Percentiles rank a stretch among this genome's conserved stretches.
Conservation (phyloP, 2,329 filamentous ascomycete species). For the Penicillium hesseltinei region DNA sequence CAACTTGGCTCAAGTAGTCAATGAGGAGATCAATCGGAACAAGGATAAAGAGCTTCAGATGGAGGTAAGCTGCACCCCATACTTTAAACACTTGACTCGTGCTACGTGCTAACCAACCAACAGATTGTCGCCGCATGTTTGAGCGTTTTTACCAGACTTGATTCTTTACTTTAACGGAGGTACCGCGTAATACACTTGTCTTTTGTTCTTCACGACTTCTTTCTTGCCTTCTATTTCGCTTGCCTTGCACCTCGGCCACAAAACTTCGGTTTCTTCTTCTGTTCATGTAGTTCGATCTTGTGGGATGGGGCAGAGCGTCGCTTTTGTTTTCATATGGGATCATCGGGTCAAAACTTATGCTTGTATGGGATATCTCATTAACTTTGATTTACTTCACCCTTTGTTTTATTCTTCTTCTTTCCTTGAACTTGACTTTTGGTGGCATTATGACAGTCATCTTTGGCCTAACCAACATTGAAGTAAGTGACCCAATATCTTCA, state of each 20-base stretch:
- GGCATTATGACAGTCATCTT: neutral
- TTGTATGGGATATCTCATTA: conserved; percentile 26
- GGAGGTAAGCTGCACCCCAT: conserved; percentile 63
- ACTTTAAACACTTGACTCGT: neutral
- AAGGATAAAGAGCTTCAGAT: conserved; percentile 96
- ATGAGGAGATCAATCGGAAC: conserved; percentile 78
- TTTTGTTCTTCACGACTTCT: conserved; percentile 20
- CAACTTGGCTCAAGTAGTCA: conserved; percentile 82
- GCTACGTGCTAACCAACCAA: conserved; percentile 16
- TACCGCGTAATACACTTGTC: conserved; percentile 26
- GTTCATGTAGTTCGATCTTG: conserved; percentile 31
- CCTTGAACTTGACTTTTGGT: conserved; percentile 1
- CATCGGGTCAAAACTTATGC: conserved; percentile 28
- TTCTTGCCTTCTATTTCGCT: neutral
- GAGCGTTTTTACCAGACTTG: conserved; percentile 95
- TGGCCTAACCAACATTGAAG: neutral
- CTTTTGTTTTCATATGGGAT: conserved; percentile 17
- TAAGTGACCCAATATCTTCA: conserved; percentile 3
- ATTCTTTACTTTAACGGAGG: conserved; percentile 73
- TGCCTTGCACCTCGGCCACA: neutral
- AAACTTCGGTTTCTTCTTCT: conserved; percentile 15
- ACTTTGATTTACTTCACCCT: conserved; percentile 16
- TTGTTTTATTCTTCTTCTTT: conserved; percentile 11
- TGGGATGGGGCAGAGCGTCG: conserved; percentile 25
- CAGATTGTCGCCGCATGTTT: conserved; percentile 87